A percentile compares a stretch with the other conserved stretches of the same genome.
These are phyloP conservation scores for Xylariaceae sp. DNA, from an alignment of 2,329 filamentous ascomycete genomes.

Conservation along the genomic window DNA sequence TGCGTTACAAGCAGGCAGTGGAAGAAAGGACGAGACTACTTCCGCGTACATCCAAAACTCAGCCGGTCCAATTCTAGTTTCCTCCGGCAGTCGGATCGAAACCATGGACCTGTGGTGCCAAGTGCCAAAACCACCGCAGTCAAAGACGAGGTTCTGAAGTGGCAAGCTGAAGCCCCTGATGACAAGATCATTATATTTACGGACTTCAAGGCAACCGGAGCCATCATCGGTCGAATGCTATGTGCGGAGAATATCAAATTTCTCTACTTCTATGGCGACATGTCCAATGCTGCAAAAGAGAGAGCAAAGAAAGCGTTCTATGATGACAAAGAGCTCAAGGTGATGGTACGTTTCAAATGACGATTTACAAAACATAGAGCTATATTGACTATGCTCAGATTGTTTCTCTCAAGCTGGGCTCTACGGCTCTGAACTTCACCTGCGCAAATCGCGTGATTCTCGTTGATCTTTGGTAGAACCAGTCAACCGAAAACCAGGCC, in stretches of 20 bases:
- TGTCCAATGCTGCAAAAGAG: slow-evolving; percentile 11
- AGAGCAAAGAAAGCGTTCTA: slow-evolving; percentile 24
- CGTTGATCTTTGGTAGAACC: slow-evolving; percentile 60
- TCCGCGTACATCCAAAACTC: slow-evolving; percentile 3
- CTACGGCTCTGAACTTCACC: slow-evolving; percentile 38
- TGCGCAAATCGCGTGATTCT: slow-evolving; percentile 51
- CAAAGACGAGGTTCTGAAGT: slow-evolving; percentile 9
- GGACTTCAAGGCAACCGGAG: slow-evolving; percentile 24
- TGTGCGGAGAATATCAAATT: slow-evolving; percentile 29
- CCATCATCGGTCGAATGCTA: slow-evolving; percentile 36
- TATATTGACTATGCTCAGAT: slow-evolving; percentile 26
- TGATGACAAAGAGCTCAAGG: slow-evolving; percentile 8
- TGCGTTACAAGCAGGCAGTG: not conserved
- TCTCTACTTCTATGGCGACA: slow-evolving; percentile 35
- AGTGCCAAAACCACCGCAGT: slow-evolving; percentile 14
- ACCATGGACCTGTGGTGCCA: not conserved
- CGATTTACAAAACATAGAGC: not conserved
- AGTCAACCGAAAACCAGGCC: slow-evolving; percentile 57
- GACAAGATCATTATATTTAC: slow-evolving; percentile 16
- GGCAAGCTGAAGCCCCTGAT: slow-evolving; percentile 9
- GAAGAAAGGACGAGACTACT: not conserved
- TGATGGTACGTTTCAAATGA: slow-evolving; percentile 33
- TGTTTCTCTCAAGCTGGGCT: slow-evolving; percentile 32
- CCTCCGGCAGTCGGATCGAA: slow-evolving; percentile 5
- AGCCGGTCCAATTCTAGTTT: slow-evolving; percentile 2